Base-by-base conservation (phyloP, 306 rosid genomes). In the Vigna hirtella region DNA sequence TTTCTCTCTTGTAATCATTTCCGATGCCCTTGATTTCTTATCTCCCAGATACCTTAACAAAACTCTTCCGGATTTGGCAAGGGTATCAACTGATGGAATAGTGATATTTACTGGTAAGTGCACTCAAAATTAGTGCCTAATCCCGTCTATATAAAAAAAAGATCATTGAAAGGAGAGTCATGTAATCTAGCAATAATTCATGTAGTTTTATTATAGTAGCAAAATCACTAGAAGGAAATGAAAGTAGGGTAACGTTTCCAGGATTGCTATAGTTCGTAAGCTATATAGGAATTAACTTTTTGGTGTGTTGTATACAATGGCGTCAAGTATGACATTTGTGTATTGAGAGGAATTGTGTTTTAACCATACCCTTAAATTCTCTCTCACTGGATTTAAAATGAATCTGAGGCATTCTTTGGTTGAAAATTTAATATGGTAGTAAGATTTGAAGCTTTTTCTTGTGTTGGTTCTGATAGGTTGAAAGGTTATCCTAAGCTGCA, bases 31-130 rank as follows among this genome's bases (percentile, higher is more conserved):
- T 67, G 94, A 90, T 84, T 88, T 82, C 79, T 78, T 90, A 48
- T 86, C 91, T 32, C 90, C 88, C 22, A 82, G 81, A 61, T 88
- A 90, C 81, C 90, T 90, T 77, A 90, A 90, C 89, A 90, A 81
- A 66, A 86, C 94, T 68, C 87, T 90, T 50, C 89, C 90, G 4
- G 90, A 88, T 82, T 77, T 86, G 43, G 88, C 88, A 53, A 86
- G 94, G 81, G 89, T 88, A 15, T 86, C 94, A 28, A 10, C 77
- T 55, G 90, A 85, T 53, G 92, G 94, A 16, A 30, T 88, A 66
- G 90, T 81, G 63, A 79, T 88, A 76, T 88, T 88, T 67, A 71
- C 89, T 53, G 91, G 88, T 86, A 72, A 64, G 78, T 72, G 51
- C 70, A 51, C 50, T 66, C 38, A 47, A 20, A 38, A 58, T 56